Base-by-base conservation (phyloP, 1,284 basidiomycete species). In the Boletus austroedulis region DNA sequence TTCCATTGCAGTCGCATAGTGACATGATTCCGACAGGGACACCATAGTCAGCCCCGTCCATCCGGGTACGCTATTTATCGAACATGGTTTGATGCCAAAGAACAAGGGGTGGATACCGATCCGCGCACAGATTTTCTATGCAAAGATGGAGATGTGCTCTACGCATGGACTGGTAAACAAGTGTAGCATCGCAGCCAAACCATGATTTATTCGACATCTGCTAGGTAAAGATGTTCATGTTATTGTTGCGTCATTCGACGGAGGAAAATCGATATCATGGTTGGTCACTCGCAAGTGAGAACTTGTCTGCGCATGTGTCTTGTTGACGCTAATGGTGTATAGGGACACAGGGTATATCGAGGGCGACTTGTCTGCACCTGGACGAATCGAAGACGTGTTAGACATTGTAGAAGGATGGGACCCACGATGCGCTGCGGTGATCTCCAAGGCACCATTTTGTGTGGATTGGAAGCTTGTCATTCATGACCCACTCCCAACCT, bases 401-500 rank as follows among this genome's bases (percentile, higher is more conserved):
- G 60, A 65, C 23, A 57, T 71, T 21, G 68, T 70, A 4, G 64
- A 72, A 38, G 70, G 56, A 23, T 71, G 68, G 63, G 67, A 75
- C 57, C 65, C 68, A 15, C 67, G 68, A 38, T 73, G 69, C 50
- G 64, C 65, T 29, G 73, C 62, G 5, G 54, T 68, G 32, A 58
- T 67, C 12, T 65, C 63, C 32, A 70, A 67, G 48, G 67, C 66
- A 6, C 64, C 64, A 3, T 61, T 63, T 3, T 69, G 69, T n/a
- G 58, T 72, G 23, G 68, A 70, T 48, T 74, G 71, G 73, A 73
- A 69, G 57, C 52, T 73, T n/a, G 62, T 69, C 23, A 60, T 69
- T 50, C 67, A 69, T 19, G 70, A 74, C 34, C 71, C 69, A 17
- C 62, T 71, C 9, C 66, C 65, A 36, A 71, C 62, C n/a, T 72